Base-by-base conservation (phyloP, 352 stramenopile species). In the Globisporangium parvum region DNA sequence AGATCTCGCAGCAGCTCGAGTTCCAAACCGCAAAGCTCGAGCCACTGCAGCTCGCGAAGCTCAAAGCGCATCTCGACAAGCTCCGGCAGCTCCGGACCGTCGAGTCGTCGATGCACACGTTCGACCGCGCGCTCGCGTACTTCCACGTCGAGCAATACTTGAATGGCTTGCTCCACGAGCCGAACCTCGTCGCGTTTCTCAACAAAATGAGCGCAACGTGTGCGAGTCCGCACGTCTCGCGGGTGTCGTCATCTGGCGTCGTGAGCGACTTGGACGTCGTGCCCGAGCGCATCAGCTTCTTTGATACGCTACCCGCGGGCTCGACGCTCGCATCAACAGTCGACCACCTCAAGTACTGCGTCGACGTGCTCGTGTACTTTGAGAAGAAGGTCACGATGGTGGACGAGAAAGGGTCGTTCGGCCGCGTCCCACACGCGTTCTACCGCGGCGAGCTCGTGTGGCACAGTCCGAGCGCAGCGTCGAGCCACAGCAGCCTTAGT, bases 321-420 rank as follows among this genome's bases (percentile, higher is more conserved):
- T 78, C 82, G 1, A 67, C 65, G 5, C 62, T 93, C 39, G 64
- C 73, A 17, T 79, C 76, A 1, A 74, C 76, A 17, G 72, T 95
- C 15, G 81, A 90, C 42, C 75, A 89, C 48, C 57, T 95, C 20
- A 91, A 92, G 57, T 91, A 88, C 44, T 89, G 75, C 42, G 65
- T 93, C 15, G 85, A 95, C 52, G 83, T 93, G 33, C 69, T 95
- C 21, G 74, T 93, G 31, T 91, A 91, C 49, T 92, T 95, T 51
- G 85, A 95, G 54, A 95, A 95, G 53, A 80, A 92, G 45, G 80
- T 92, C 11, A 91, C 81, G 5, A 46, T 90, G 23, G 1, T 37
- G 6, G 79, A 77, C 14, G 75, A 88, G 55, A 72, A 76, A 49
- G 71, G 71, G 9, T 53, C 88, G 1, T 90, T 93, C 54, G 75